A percentile compares a stretch with the other conserved stretches of the same genome.
phyloP scores from a whole-genome alignment of 768 basidiomycete species.

The Xanthoconium stramineum region DNA sequence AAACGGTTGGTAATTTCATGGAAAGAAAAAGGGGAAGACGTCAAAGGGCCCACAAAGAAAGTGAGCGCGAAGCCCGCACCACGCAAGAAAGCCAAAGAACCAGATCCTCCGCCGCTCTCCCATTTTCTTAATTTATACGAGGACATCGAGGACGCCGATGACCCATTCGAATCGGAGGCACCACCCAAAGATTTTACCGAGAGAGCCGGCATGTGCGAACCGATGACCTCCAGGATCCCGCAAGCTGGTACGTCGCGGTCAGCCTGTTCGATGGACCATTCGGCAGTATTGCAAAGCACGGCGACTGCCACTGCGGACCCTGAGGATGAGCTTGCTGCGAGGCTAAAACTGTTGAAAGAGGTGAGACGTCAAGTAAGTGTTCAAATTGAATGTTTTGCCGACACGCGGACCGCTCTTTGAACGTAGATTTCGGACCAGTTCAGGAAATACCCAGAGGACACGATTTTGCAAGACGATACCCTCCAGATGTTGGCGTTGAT shows the following conservation, averaged over 20 bases:
- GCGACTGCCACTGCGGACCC: neutral
- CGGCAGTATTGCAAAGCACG: neutral
- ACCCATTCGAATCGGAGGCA: slow-evolving; percentile 16
- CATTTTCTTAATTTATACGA: slow-evolving; percentile 24
- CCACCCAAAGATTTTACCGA: slow-evolving; percentile 11
- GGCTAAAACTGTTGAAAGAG: slow-evolving; percentile 18
- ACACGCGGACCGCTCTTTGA: neutral
- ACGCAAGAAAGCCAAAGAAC: slow-evolving; percentile 23
- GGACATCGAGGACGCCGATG: slow-evolving; percentile 24
- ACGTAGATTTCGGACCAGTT: slow-evolving; percentile 16
- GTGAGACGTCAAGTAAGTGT: slow-evolving; percentile 17
- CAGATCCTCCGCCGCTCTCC: neutral
- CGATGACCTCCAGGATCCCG: slow-evolving; percentile 6
- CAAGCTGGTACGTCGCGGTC: slow-evolving; percentile 12
- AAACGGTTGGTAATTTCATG: slow-evolving; percentile 24
- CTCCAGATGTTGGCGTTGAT: slow-evolving; percentile 23
- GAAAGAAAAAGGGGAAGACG: slow-evolving; percentile 21
- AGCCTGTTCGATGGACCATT: neutral
- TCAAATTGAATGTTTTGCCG: neutral
- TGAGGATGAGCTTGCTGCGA: slow-evolving; percentile 12
- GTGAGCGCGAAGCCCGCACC: neutral
- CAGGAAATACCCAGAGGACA: neutral
- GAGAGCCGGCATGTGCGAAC: neutral
- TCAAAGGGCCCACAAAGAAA: slow-evolving; percentile 11
- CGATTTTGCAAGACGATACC: slow-evolving; percentile 24